phyloP scores from a whole-genome alignment of 306 rosid species.

The Citrullus mucosospermus region DNA sequence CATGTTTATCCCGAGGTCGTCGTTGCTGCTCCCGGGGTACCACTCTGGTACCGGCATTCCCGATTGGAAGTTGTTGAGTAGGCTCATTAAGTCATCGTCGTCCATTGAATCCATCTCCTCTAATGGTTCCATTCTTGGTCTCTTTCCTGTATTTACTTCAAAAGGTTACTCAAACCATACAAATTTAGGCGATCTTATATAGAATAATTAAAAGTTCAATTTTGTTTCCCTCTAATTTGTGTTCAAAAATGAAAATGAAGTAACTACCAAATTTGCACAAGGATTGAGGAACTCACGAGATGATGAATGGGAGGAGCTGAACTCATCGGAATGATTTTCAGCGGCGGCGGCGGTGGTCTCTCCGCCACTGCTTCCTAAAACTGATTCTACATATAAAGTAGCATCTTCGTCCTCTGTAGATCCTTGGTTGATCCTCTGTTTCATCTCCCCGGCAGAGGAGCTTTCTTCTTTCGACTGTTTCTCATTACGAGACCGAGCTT shows the following conservation, averaged over 20 bases:
- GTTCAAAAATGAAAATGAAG: neutral
- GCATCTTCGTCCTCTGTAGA: conserved; percentile 14
- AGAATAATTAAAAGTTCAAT: too few relatives aligned
- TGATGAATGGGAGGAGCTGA: conserved; percentile 27
- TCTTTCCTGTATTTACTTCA: conserved; percentile 21
- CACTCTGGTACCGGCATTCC: conserved; percentile 40
- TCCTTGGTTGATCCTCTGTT: conserved; percentile 15
- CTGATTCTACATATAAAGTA: conserved; percentile 10
- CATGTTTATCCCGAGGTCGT: neutral
- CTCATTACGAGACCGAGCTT: conserved; percentile 16
- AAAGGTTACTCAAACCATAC: neutral
- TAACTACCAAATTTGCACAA: neutral
- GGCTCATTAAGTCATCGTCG: conserved; percentile 64
- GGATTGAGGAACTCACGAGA: conserved; percentile 23
- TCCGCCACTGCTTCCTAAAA: conserved; percentile 13
- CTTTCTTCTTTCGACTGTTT: conserved; percentile 6
- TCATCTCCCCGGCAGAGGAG: conserved; percentile 13
- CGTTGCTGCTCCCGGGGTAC: conserved; percentile 17
- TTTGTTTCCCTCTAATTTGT: neutral
- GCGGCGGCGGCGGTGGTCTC: conserved; percentile 6
- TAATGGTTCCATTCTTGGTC: conserved; percentile 25
- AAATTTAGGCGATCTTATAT: neutral
- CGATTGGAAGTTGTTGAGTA: conserved; percentile 39
- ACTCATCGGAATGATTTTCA: conserved; percentile 27
- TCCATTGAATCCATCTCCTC: conserved; percentile 41